Evolutionary conservation across 2,329 filamentous ascomycete species (phyloP), one percentile per base, ranked within the genome.

Genomic region (Cytospora piceae): DNA sequence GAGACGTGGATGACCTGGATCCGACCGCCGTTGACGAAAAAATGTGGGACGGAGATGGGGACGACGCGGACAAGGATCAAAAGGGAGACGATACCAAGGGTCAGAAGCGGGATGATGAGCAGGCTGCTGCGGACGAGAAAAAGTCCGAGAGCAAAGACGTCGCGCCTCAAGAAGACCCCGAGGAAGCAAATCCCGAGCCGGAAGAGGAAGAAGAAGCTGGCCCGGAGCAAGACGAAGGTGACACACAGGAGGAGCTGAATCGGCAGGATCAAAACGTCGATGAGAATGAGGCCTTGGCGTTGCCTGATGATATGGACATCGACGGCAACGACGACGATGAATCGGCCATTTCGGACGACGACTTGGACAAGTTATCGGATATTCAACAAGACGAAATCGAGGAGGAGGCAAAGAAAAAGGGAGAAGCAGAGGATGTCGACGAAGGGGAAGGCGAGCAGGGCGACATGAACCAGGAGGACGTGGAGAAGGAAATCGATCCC

Each of bases 11-110:
- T 78, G 93, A 96, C 72, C 82, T 97, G 52, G 94, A 97, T 71
- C 90, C 93, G 15, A 91, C 88, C 20, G 92, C 94, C 24, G 91
- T 98, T 1, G 96, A 99, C 74, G 96, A 99, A 80, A 99, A 98
- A 82, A 93, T 98, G 86, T 99, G 95, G 95, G 94, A 99, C 77
- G 94, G 93, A 49, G 88, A 89, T 55, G 84, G 90, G 57, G 85
- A 94, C 54, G 88, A 94, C 57, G 88, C 91, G 1, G 90, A 94
- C 57, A 95, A 95, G 71, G 91, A 97, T 54, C 90, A 92, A 73
- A 83, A 92, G 73, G 89, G 87, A 7, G 88, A 93, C 63, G 84
- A 92, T 66, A 81, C 90, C 24, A 89, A 92, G 72, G 89, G 89
- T 0, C 83, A 90, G 68, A 85, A 91, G 73, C 83, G 88, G 68